phyloP scores from a whole-genome alignment of 768 basidiomycete species.

The Tulasnella sp. region DNA sequence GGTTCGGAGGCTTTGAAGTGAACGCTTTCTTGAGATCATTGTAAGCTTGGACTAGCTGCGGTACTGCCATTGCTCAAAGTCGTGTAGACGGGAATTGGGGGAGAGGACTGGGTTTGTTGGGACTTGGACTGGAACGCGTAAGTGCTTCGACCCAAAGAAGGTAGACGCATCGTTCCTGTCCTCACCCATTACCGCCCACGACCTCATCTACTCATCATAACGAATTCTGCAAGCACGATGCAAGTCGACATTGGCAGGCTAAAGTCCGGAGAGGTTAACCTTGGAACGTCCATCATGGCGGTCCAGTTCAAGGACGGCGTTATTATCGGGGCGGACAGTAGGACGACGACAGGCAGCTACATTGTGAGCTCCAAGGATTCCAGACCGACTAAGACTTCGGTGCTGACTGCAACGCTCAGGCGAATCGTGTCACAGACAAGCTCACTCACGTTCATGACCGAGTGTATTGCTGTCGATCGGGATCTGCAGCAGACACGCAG shows the following conservation, averaged over 20 bases:
- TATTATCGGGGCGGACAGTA: slow-evolving; percentile 92
- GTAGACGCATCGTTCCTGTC: slow-evolving; percentile 20
- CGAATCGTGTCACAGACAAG: slow-evolving; percentile 98
- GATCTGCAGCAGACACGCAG: slow-evolving; percentile 96
- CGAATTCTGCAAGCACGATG: slow-evolving; percentile 30
- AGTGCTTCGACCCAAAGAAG: slow-evolving; percentile 1
- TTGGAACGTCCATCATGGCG: slow-evolving; percentile 99
- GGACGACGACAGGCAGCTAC: slow-evolving; percentile 94
- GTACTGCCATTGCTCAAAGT: slow-evolving; percentile 33
- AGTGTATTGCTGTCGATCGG: slow-evolving; percentile 98
- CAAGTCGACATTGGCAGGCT: slow-evolving; percentile 73
- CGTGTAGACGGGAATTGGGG: slow-evolving; percentile 12
- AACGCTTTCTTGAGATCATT: slow-evolving; percentile 58
- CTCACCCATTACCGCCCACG: slow-evolving; percentile 21
- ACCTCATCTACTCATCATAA: slow-evolving; percentile 20
- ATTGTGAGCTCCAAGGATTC: slow-evolving; percentile 46
- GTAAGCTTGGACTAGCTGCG: slow-evolving; percentile 49
- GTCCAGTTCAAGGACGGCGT: slow-evolving; percentile 94
- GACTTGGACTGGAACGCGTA: slow-evolving; percentile 13
- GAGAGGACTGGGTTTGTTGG: slow-evolving; percentile 11
- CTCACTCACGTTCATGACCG: slow-evolving; percentile 93
- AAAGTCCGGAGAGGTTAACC: slow-evolving; percentile 92
- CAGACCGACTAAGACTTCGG: neutral
- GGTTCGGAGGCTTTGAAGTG: slow-evolving; percentile 49
- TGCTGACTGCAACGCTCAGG: slow-evolving; percentile 34